Evolutionary conservation across 257 asterid species (phyloP).

Genomic region (Lithospermum erythrorhizon): DNA sequence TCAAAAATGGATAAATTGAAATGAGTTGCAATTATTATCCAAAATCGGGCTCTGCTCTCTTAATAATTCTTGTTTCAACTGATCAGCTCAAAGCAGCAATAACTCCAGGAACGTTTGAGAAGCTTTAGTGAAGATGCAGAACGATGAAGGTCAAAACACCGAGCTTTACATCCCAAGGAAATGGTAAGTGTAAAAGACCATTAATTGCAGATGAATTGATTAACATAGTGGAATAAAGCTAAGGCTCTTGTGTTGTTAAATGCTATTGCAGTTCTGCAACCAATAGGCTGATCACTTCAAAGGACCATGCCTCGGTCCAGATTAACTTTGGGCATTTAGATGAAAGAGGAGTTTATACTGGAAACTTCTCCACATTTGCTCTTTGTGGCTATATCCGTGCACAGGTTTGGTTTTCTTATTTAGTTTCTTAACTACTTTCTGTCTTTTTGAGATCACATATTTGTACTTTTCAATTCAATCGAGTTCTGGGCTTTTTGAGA

Average conservation of each 20-base stretch:
- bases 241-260: background rate
- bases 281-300: conserved; percentile 24
- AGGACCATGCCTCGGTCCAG: conserved; percentile 28
- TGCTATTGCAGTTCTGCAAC: conserved; percentile 20
- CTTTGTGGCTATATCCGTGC: conserved; percentile 30
- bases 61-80: background rate
- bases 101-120: too few species aligned
- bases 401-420: conserved; percentile 13
- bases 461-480: background rate
- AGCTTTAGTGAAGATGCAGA: conserved; percentile 42
- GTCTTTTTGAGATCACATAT: too few species aligned
- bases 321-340: conserved; percentile 25
- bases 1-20: too few species aligned
- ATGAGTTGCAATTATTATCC: too few species aligned
- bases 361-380: conserved; percentile 22
- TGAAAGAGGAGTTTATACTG: conserved; percentile 22
- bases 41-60: too few species aligned
- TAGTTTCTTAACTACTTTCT: background rate
- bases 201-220: background rate
- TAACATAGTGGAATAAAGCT: background rate
- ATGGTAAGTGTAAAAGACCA: conserved; percentile 24
- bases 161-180: conserved; percentile 72
- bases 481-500: background rate
- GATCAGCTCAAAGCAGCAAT: background rate
- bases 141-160: conserved; percentile 66